phyloP scores from a whole-genome alignment of 208 protist species.

The Strigomonas galati region DNA sequence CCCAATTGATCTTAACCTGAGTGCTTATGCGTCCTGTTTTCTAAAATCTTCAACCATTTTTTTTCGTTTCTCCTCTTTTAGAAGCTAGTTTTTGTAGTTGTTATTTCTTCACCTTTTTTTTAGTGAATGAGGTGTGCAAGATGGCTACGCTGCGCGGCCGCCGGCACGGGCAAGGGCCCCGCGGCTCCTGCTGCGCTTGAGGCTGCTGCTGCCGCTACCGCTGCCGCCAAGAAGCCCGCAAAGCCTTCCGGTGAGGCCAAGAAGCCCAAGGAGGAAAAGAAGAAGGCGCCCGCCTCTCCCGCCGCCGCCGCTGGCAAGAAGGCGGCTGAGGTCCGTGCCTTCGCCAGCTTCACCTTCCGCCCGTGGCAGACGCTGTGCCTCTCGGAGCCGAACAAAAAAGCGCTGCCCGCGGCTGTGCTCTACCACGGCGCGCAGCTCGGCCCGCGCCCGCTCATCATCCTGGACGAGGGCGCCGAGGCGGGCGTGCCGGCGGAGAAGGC shows the following conservation, averaged over 20 bases:
- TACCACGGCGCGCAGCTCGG: slow-evolving; percentile 71
- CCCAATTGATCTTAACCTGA: not conserved
- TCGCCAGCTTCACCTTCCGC: slow-evolving; percentile 44
- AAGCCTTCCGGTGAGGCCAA: not conserved
- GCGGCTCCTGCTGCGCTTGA: not conserved
- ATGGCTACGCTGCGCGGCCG: slow-evolving; percentile 20
- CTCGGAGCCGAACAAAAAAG: slow-evolving; percentile 21
- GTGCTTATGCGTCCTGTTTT: not conserved
- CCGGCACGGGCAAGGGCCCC: not conserved
- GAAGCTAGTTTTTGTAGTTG: not conserved
- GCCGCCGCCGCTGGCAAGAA: slow-evolving; percentile 32
- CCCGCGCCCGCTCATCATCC: slow-evolving; percentile 75
- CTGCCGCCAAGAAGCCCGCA: not conserved
- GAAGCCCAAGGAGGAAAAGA: slow-evolving; percentile 14
- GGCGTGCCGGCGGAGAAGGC: slow-evolving; percentile 17
- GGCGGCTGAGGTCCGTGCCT: slow-evolving; percentile 18
- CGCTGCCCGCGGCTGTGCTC: slow-evolving; percentile 44
- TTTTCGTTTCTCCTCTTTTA: slow-evolving; percentile 10
- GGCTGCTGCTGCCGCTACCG: not conserved
- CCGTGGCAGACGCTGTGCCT: slow-evolving; percentile 48
- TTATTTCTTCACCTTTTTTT: too few relatives aligned
- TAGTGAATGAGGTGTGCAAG: slow-evolving; percentile 18
- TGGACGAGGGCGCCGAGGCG: slow-evolving; percentile 53
- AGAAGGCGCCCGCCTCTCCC: slow-evolving; percentile 11
- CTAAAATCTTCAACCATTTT: not conserved